phyloP scores from a whole-genome alignment of 2,329 filamentous ascomycete genomes.

The Colletotrichum horii region DNA sequence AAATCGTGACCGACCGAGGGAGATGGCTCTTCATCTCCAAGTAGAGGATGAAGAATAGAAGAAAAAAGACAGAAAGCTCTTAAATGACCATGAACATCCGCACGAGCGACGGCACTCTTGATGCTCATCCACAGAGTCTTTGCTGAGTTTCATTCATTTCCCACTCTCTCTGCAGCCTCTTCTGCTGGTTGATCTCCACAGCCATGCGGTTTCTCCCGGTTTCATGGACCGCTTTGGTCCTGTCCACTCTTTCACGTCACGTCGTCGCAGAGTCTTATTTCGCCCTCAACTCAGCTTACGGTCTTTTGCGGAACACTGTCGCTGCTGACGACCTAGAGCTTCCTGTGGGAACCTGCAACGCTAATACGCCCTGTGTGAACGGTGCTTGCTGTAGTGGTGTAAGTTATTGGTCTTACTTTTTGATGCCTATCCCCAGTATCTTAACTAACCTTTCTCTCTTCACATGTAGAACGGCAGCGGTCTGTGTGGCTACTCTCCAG shows the following conservation, averaged over 20 bases:
- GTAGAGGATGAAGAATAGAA: not conserved
- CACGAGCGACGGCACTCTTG: not conserved
- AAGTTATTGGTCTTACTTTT: not conserved
- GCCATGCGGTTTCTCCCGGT: not conserved
- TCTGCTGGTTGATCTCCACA: not conserved
- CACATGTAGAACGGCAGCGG: not conserved
- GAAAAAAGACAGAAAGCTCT: not conserved
- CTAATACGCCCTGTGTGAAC: conserved; percentile 24
- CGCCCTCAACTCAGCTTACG: not conserved
- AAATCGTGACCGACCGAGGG: not conserved
- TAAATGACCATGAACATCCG: not conserved
- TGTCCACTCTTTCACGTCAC: not conserved
- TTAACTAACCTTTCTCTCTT: not conserved
- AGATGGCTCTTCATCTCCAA: not conserved
- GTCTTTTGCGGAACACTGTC: not conserved
- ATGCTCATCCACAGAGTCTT: not conserved
- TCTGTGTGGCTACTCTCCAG: not conserved
- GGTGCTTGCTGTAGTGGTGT: conserved; percentile 27
- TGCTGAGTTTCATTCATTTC: not conserved
- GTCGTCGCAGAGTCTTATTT: not conserved
- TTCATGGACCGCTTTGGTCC: not conserved
- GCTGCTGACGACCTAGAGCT: not conserved
- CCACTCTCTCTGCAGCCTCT: not conserved
- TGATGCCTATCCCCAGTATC: not conserved
- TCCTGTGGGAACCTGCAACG: conserved; percentile 19